Base-by-base conservation (phyloP, 768 basidiomycete genomes). In the Tephrocybe rancida region DNA sequence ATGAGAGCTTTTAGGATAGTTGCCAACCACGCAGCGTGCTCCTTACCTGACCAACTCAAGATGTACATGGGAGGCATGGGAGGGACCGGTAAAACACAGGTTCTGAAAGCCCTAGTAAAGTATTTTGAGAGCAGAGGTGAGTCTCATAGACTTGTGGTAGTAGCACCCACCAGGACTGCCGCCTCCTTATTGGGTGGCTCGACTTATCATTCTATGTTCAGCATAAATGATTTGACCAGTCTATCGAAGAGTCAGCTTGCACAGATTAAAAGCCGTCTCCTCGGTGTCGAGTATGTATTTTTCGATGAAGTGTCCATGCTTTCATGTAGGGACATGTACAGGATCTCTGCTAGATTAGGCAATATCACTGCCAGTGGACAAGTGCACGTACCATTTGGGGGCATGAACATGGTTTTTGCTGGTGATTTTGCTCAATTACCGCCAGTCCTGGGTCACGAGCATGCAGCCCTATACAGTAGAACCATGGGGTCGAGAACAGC, bases 341-440 rank as follows among this genome's bases (percentile, higher is more conserved):
- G 5, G 0, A 57, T 63, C 0, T 50, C 48, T 24, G 60, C 52
- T 2, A 26, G 56, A 5, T 25, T 56, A 5, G 35, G 24, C 10
- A 6, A 18, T 25, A 34, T 55, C 1, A 32, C 18, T 26, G n/a
- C n/a, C n/a, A n/a, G n/a, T n/a, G 39, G 26, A 6, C 16, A 32
- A 9, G 3, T 24, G 2, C 3, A 46, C 5, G 3, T 35, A 2
- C 53, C 64, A 18, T 69, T 70, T 63, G 73, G 73, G 19, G 73
- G 75, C 1, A 65, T 72, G 18, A 73, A 71, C 42, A 64, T 77
- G 32, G 70, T 77, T 13, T 65, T 78, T 50, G 72, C 74, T 3
- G 74, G 75, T 9, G 76, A 78, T 46, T 76, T 78, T 67, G 75
- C 71, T 5, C 75, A 79, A 42, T 50, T 78, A 0, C 71, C 72